A percentile compares a stretch with the other conserved stretches of the same genome.
These are phyloP conservation scores for Aspergillus texensis DNA, from an alignment of 2,329 filamentous ascomycete genomes.

Conservation along the genomic window DNA sequence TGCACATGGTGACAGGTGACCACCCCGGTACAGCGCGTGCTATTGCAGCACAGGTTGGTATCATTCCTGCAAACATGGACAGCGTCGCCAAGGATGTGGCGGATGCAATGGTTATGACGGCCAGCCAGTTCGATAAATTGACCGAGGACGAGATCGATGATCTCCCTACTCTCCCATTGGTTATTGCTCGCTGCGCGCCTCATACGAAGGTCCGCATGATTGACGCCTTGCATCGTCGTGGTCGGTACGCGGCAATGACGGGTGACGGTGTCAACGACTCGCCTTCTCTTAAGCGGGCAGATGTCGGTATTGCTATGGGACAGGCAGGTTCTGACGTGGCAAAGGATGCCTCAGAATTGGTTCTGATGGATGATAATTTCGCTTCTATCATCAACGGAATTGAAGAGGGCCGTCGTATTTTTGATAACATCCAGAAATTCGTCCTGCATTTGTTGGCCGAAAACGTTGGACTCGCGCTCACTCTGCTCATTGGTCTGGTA, in stretches of 20 bases:
- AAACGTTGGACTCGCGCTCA: constrained; percentile 82
- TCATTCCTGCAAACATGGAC: constrained; percentile 67
- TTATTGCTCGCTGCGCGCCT: constrained; percentile 62
- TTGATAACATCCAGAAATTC: constrained; percentile 89
- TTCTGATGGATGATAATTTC: constrained; percentile 81
- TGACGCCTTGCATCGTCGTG: constrained; percentile 59
- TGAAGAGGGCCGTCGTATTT: constrained; percentile 81
- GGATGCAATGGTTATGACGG: constrained; percentile 72
- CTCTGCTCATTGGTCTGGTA: constrained; percentile 76
- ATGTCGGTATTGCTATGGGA: constrained; percentile 89
- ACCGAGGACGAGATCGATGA: constrained; percentile 71
- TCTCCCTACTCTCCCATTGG: constrained; percentile 57
- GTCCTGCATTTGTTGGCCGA: constrained; percentile 77
- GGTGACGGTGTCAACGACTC: constrained; percentile 89
- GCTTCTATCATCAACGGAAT: constrained; percentile 83
- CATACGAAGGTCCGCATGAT: constrained; percentile 84
- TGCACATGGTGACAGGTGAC: constrained; percentile 85
- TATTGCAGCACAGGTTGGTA: constrained; percentile 77
- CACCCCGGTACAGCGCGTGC: constrained; percentile 77
- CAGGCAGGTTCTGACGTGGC: constrained; percentile 79
- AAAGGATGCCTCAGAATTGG: constrained; percentile 67
- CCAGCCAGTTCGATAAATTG: constrained; percentile 76
- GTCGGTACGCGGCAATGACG: constrained; percentile 81
- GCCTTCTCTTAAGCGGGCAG: constrained; percentile 76
- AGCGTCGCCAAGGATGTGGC: constrained; percentile 64